These are phyloP conservation scores for Emmonsiellopsis sp. DNA, from an alignment of 2,329 filamentous ascomycete genomes.

Conservation along the genomic window DNA sequence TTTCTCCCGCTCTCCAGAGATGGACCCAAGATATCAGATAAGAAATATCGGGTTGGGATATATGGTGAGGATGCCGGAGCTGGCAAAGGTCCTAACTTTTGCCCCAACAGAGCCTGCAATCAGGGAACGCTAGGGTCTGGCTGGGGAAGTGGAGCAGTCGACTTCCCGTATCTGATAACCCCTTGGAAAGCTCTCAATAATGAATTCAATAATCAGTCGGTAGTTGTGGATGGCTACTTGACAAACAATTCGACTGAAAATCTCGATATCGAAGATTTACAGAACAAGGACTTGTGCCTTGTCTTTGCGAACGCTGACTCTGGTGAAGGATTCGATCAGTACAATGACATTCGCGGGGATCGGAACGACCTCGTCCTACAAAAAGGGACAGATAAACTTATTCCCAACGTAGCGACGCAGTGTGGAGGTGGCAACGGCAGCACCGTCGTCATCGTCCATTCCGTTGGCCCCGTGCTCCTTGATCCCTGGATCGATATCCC, in stretches of 20 bases:
- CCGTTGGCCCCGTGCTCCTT: constrained; percentile 60
- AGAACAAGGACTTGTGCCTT: constrained; percentile 32
- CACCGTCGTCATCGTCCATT: constrained; percentile 77
- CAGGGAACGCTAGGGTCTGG: constrained; percentile 60
- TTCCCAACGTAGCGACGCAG: constrained; percentile 57
- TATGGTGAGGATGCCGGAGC: constrained; percentile 41
- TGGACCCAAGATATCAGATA: constrained; percentile 23
- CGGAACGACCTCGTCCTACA: constrained; percentile 55
- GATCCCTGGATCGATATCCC: constrained; percentile 53
- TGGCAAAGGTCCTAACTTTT: constrained; percentile 43
- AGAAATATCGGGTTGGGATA: constrained; percentile 35
- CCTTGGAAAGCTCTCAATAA: constrained; percentile 29
- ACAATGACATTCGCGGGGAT: constrained; percentile 48
- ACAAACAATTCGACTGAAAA: constrained; percentile 31
- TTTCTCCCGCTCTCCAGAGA: constrained; percentile 31
- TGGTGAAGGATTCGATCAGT: constrained; percentile 42
- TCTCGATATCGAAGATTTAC: constrained; percentile 21
- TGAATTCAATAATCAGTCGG: constrained; percentile 32
- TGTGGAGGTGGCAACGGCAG: constrained; percentile 55
- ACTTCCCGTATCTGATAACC: constrained; percentile 51
- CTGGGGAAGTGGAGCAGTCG: constrained; percentile 64
- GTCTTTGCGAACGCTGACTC: constrained; percentile 41
- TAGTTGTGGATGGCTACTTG: constrained; percentile 44
- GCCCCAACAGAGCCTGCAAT: constrained; percentile 55
- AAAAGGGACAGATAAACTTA: constrained; percentile 63